Percentiles rank a stretch among this genome's conserved stretches.
These are phyloP conservation scores for Aulographum hederae DNA, from an alignment of 2,329 filamentous ascomycete species.

Conservation along the genomic window DNA sequence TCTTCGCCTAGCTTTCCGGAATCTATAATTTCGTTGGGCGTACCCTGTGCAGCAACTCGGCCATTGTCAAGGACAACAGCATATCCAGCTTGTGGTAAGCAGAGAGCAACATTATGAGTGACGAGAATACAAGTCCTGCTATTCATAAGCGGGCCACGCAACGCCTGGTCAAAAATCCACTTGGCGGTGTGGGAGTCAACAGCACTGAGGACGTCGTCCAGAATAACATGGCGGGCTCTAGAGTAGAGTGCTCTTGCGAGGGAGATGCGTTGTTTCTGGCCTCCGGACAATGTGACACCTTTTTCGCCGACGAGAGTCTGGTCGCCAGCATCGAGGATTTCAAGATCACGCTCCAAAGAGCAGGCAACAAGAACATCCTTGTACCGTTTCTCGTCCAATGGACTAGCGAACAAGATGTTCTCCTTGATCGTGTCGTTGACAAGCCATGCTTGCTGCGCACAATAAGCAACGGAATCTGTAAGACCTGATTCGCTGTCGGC, in stretches of 20 bases:
- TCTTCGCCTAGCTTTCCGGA: conserved; percentile 86
- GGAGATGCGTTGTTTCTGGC: conserved; percentile 94
- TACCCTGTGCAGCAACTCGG: conserved; percentile 57
- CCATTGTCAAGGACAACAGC: conserved; percentile 82
- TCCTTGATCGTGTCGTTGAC: conserved; percentile 91
- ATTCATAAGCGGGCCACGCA: conserved; percentile 76
- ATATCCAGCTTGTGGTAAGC: conserved; percentile 60
- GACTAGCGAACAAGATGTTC: conserved; percentile 81
- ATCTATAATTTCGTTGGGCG: conserved; percentile 57
- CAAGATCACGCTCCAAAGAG: conserved; percentile 74
- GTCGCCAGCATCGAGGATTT: conserved; percentile 84
- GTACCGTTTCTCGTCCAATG: conserved; percentile 67
- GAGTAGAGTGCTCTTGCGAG: conserved; percentile 95
- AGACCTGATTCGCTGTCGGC: conserved; percentile 69
- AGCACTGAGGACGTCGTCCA: conserved; percentile 91
- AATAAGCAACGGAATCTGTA: conserved; percentile 86
- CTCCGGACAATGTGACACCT: conserved; percentile 87
- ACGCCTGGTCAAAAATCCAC: conserved; percentile 91
- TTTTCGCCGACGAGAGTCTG: conserved; percentile 92
- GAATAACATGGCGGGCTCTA: conserved; percentile 71
- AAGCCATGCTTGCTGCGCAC: conserved; percentile 91
- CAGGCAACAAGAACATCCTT: conserved; percentile 78
- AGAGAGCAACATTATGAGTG: conserved; percentile 86
- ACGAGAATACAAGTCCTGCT: conserved; percentile 85
- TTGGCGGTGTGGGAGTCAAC: conserved; percentile 96